Conservation (phyloP, 139 green algal species). For the Edaphochlamys debaryana region DNA sequence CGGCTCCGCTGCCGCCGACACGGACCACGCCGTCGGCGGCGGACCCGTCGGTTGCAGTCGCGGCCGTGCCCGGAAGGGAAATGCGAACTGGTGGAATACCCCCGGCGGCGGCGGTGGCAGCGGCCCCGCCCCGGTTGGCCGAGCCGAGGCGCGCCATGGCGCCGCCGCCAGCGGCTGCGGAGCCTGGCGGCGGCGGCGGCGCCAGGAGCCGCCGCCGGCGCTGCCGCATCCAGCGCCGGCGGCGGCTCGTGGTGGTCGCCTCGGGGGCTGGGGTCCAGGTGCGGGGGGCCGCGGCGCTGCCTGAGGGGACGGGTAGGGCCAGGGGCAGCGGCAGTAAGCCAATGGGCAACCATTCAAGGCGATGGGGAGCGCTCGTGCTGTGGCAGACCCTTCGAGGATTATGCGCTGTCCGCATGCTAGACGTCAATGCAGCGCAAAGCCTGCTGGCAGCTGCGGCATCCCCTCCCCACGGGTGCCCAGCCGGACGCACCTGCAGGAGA, state of each 20-base stretch:
- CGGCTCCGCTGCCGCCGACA: not conserved
- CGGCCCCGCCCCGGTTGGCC: not conserved
- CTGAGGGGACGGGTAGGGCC: too few species aligned
- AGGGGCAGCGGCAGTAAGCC: too few species aligned
- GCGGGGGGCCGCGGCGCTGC: not conserved
- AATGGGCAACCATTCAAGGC: too few species aligned
- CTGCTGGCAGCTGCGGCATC: too few species aligned
- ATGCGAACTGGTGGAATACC: too few species aligned
- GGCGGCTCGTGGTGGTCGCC: conserved; percentile 11
- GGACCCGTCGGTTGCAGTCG: not conserved
- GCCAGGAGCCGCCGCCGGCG: conserved; percentile 21
- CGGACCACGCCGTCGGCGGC: not conserved
- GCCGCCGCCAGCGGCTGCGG: not conserved
- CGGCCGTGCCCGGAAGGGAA: too few species aligned
- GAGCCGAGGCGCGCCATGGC: not conserved
- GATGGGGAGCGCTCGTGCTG: too few species aligned
- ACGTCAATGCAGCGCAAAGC: too few species aligned
- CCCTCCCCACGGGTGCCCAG: too few species aligned
- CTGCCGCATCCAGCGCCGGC: conserved; percentile 45
- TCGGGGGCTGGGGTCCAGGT: not conserved
- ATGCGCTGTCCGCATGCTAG: too few species aligned
- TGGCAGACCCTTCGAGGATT: too few species aligned
- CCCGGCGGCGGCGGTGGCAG: not conserved
- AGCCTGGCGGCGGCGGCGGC: not conserved
- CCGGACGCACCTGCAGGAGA: not conserved